Conservation (phyloP, 768 basidiomycete genomes). For the Leccinum aurantiacum region DNA sequence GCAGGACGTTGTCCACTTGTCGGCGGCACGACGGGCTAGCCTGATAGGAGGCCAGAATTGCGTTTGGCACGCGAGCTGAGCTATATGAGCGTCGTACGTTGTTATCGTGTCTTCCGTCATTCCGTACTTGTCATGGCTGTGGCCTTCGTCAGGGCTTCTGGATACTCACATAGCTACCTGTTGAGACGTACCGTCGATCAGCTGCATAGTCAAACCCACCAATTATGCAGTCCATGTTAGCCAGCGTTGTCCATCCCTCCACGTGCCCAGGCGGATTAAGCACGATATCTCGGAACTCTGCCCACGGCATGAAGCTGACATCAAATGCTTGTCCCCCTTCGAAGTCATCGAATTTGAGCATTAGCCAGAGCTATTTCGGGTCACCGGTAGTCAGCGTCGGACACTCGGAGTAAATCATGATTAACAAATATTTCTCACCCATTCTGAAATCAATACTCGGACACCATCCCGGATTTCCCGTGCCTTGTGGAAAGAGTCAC, state of each 20-base stretch:
- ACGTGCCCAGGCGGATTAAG: not conserved
- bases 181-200: not conserved
- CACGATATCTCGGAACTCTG: not conserved
- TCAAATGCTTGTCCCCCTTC: not conserved
- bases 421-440: too few species aligned
- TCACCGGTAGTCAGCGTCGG: not conserved
- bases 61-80: not conserved
- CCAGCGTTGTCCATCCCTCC: not conserved
- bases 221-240: not conserved
- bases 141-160: not conserved
- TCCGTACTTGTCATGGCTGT: not conserved
- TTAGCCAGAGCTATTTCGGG: not conserved
- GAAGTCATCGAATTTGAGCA: not conserved
- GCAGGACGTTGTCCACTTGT: not conserved
- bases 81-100: not conserved
- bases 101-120: not conserved
- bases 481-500: too few species aligned
- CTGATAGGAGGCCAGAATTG: conserved; percentile 6
- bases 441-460: too few species aligned
- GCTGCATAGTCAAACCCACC: not conserved
- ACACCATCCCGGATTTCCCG: too few species aligned
- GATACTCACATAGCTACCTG: not conserved
- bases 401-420: too few species aligned
- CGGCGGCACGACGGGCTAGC: not conserved
- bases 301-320: not conserved